A percentile compares a stretch with the other conserved stretches of the same genome.
These are phyloP conservation scores for Pyrus hybrid DNA, from an alignment of 331 rosid genomes.

Conservation along the genomic window DNA sequence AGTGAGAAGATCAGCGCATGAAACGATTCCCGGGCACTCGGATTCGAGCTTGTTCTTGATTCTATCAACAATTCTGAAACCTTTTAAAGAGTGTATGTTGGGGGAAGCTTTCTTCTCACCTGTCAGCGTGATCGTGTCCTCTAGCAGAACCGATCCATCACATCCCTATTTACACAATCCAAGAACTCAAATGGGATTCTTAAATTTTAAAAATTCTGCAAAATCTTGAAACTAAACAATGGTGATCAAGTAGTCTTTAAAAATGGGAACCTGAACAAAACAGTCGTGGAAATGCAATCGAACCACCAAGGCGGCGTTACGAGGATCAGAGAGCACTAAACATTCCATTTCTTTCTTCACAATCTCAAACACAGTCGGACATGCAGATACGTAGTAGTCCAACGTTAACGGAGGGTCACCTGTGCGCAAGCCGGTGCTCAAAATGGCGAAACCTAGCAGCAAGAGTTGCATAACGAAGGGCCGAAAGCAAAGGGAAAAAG, in stretches of 20 bases:
- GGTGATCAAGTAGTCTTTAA: not conserved
- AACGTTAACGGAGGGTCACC: conserved; percentile 51
- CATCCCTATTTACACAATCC: conserved; percentile 55
- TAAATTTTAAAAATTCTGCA: not conserved
- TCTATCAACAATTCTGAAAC: conserved; percentile 48
- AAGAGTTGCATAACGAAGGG: conserved; percentile 20
- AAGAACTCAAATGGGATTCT: not conserved
- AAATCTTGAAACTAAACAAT: not conserved
- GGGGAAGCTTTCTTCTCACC: conserved; percentile 74
- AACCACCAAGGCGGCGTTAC: conserved; percentile 56
- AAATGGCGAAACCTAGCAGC: conserved; percentile 12
- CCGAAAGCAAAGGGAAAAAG: conserved; percentile 18
- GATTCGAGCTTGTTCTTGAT: conserved; percentile 83
- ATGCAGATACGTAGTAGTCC: conserved; percentile 64
- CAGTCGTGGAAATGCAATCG: conserved; percentile 91
- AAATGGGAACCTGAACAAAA: conserved; percentile 71
- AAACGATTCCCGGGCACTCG: conserved; percentile 79
- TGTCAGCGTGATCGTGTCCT: conserved; percentile 60
- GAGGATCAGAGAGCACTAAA: conserved; percentile 52
- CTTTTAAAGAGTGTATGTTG: conserved; percentile 59
- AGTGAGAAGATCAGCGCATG: conserved; percentile 94
- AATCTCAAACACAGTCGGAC: conserved; percentile 64
- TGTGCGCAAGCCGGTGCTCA: conserved; percentile 28
- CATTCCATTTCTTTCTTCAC: conserved; percentile 73
- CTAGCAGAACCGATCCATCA: conserved; percentile 82